Evolutionary conservation across 176 grass and related monocot genomes (phyloP).

Genomic region (Ensete glaucum): DNA sequence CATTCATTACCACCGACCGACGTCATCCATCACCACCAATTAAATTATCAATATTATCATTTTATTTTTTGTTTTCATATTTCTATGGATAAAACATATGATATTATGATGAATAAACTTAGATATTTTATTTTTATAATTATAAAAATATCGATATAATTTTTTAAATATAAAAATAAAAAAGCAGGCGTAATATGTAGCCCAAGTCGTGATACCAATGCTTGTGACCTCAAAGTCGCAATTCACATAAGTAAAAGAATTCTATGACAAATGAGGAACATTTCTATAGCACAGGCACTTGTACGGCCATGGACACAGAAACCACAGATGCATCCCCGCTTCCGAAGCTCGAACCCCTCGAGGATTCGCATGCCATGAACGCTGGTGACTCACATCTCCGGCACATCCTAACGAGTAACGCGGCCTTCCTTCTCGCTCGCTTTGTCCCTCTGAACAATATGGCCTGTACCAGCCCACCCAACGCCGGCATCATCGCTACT

Average conservation of each 20-base stretch:
- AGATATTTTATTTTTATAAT: too few species aligned
- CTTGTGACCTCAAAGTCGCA: neutral
- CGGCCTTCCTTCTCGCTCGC: slow-evolving; percentile 74
- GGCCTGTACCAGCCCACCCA: slow-evolving; percentile 53
- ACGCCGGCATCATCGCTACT: slow-evolving; percentile 44
- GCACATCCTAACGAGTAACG: slow-evolving; percentile 58
- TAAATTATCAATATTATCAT: too few species aligned
- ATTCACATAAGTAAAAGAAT: too few species aligned
- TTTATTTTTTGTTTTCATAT: too few species aligned
- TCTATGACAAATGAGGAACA: neutral
- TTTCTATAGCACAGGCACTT: neutral
- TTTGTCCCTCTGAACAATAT: slow-evolving; percentile 56
- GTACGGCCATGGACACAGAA: neutral
- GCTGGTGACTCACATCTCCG: slow-evolving; percentile 43
- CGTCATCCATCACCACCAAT: too few species aligned
- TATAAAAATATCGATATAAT: too few species aligned
- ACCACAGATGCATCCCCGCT: neutral
- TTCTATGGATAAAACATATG: too few species aligned
- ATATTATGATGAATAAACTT: too few species aligned
- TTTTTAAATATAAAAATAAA: too few species aligned
- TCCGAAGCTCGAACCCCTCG: slow-evolving; percentile 8
- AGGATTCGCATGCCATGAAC: slow-evolving; percentile 26
- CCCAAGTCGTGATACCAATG: too few species aligned
- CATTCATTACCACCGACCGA: too few species aligned
- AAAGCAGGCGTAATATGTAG: too few species aligned